phyloP scores from a whole-genome alignment of 495 filamentous ascomycete species.

The Penicillium salamii region DNA sequence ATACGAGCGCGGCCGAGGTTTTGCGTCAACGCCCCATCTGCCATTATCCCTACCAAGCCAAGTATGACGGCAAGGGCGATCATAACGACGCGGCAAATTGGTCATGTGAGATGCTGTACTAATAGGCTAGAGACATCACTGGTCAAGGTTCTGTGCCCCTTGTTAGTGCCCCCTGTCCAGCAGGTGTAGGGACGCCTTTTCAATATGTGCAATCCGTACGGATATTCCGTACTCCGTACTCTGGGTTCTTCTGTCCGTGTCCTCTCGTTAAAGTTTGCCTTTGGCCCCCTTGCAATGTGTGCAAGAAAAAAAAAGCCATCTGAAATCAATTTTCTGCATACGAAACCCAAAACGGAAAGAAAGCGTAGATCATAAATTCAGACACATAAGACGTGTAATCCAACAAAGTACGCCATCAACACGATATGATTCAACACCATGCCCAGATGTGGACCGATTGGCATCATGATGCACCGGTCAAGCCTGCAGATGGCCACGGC shows the following conservation, averaged over 20 bases:
- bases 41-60: slow-evolving; percentile 2
- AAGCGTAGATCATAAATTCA: neutral
- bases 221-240: no score
- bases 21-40: slow-evolving; percentile 10
- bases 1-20: slow-evolving; percentile 23
- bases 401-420: no score
- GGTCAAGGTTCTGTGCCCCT: neutral
- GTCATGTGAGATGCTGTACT: slow-evolving; percentile 1
- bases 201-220: no score
- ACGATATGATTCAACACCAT: no score
- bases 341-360: neutral
- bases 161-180: no score
- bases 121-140: neutral
- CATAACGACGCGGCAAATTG: slow-evolving; percentile 6
- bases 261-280: no score
- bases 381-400: slow-evolving; percentile 1
- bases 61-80: slow-evolving; percentile 7
- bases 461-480: no score
- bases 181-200: no score
- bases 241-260: no score
- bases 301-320: no score
- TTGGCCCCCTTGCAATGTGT: no score
- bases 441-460: neutral
- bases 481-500: no score
- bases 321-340: neutral